Conservation (phyloP, 306 rosid species). For the Dalbergia oliveri region DNA sequence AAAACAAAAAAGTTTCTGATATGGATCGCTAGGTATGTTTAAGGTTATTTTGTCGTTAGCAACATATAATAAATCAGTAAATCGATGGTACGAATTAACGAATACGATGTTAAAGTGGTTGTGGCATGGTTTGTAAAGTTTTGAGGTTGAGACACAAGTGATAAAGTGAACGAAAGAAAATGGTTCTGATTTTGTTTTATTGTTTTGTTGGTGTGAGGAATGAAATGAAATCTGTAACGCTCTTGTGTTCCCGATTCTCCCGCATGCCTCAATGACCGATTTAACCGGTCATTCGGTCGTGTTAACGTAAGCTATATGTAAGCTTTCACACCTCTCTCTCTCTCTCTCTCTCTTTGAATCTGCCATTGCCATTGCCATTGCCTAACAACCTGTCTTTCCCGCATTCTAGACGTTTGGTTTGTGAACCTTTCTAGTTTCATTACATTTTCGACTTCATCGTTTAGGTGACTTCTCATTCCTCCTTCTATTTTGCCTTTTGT, state of each 20-base stretch:
- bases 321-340: constrained; percentile 51
- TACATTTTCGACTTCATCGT: constrained; percentile 41
- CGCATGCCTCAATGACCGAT: constrained; percentile 64
- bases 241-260: constrained; percentile 58
- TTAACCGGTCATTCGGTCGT: constrained; percentile 64
- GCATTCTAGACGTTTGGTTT: constrained; percentile 49
- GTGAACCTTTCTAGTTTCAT: constrained; percentile 21
- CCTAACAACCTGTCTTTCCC: constrained; percentile 33
- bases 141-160: neutral
- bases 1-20: no score
- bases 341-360: constrained; percentile 51
- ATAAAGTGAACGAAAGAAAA: neutral
- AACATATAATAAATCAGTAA: neutral
- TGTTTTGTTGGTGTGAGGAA: constrained; percentile 42
- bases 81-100: neutral
- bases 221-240: constrained; percentile 49
- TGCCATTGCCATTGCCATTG: constrained; percentile 44
- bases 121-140: neutral
- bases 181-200: neutral
- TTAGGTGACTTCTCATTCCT: constrained; percentile 41
- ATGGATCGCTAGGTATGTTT: neutral
- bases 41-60: neutral
- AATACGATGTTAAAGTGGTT: neutral
- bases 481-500: neutral
- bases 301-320: constrained; percentile 57